Evolutionary conservation across 192 early-diverging fungal species (phyloP), one percentile per base, ranked within the genome.

Genomic region (Lunasporangiospora selenospora): DNA sequence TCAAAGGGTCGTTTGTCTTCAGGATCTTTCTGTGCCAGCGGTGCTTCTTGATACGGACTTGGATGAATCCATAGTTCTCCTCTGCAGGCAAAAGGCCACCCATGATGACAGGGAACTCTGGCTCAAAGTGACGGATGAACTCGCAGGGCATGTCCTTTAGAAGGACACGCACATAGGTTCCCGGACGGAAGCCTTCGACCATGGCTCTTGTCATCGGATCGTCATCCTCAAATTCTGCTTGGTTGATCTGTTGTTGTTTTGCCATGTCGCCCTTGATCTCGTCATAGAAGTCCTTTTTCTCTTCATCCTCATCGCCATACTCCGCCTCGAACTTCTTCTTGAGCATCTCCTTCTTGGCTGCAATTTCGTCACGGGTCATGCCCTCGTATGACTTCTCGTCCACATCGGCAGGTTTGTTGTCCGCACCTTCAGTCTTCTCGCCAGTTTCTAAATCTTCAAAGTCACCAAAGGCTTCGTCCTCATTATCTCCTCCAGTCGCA

Each of bases 1-100:
- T 93, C 31, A 99, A 81, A 19, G 98, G 98, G 71, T 99, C 98
- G 65, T 97, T 96, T 15, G 92, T 97, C 81, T 99, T 99, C 40
- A 99, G 84, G 38, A 96, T 96, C 77, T 90, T 91, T 54, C 88
- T 88, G 67, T 94, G 89, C 98, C 98, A 99, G 62, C 98, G 88
- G 77, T 99, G 98, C 52, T 91, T 92, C 82, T 99, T 99, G 69
- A 99, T 90, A 65, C 97, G 90, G 41, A 97, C 88, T 65, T 95
- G 97, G 43, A 98, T 87, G 76, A 98, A 93, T 46, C 96, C 95
- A 84, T 95, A 92, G 26, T 90, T 87, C 75, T 96, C 93, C 81
- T 99, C 98, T 29, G 88, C 86, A 27, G 90, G 71, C 55, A 97
- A 83, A 5, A 98, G 77, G 8, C 94, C 93, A 53, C 98, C 98